Percentiles rank a stretch among this genome's conserved stretches.
phyloP scores from a whole-genome alignment of 2,329 filamentous ascomycete genomes.

The Chaetomiaceae sp. region DNA sequence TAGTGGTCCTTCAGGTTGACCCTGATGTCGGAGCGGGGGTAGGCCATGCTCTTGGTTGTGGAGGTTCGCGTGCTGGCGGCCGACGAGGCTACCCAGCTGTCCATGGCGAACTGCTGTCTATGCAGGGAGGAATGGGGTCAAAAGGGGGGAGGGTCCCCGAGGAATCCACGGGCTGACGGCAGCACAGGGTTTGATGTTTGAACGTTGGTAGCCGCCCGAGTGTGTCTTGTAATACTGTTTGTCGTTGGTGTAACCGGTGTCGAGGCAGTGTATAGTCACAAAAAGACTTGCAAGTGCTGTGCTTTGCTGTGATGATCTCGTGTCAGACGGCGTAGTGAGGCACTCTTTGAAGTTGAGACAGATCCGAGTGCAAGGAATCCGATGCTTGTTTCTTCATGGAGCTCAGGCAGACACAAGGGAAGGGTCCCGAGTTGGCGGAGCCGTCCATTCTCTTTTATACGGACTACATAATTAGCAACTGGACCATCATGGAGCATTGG shows the following conservation, averaged over 20 bases:
- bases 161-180: too few relatives aligned
- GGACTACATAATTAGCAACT: too few relatives aligned
- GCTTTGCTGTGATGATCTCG: too few relatives aligned
- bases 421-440: background rate
- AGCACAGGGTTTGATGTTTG: background rate
- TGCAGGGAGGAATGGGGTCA: background rate
- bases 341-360: background rate
- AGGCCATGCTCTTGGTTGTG: constrained; percentile 15
- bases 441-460: background rate
- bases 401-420: background rate
- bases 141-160: background rate
- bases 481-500: too few relatives aligned
- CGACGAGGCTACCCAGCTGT: background rate
- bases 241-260: background rate
- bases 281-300: too few relatives aligned
- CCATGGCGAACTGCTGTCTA: background rate
- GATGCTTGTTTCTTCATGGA: too few relatives aligned
- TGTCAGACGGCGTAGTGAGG: background rate
- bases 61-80: background rate
- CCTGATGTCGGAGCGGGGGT: constrained; percentile 38
- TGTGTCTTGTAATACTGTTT: too few relatives aligned
- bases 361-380: background rate
- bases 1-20: constrained; percentile 51
- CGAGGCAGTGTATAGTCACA: background rate
- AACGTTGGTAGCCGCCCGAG: too few relatives aligned